These are phyloP conservation scores for Aspergillus cavernicola DNA, from an alignment of 495 filamentous ascomycete genomes.

Conservation along the genomic window DNA sequence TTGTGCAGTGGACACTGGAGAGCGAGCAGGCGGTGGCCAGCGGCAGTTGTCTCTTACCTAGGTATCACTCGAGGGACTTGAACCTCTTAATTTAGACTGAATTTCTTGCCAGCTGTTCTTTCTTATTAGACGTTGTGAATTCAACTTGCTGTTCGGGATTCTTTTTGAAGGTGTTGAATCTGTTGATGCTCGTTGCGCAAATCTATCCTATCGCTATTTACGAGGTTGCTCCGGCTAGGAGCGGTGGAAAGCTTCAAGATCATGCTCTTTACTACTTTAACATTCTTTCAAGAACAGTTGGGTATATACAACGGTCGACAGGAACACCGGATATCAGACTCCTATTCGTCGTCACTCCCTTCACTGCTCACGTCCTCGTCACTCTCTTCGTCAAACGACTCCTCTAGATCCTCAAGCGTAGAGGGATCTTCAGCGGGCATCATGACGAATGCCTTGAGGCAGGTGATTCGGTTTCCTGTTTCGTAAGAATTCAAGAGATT, in stretches of 20 bases:
- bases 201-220: too few species aligned
- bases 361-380: slow-evolving; percentile 41
- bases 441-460: slow-evolving; percentile 84
- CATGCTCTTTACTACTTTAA: not conserved
- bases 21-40: slow-evolving; percentile 38
- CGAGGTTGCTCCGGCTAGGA: too few species aligned
- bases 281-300: slow-evolving; percentile 6
- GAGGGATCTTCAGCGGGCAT: slow-evolving; percentile 36
- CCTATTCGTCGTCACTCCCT: slow-evolving; percentile 41
- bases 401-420: slow-evolving; percentile 32
- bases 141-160: not conserved
- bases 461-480: slow-evolving; percentile 87
- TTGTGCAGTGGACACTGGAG: slow-evolving; percentile 51
- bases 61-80: too few species aligned
- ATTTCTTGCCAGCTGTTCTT: too few species aligned
- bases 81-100: too few species aligned
- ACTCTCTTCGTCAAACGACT: slow-evolving; percentile 33
- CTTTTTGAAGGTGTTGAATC: not conserved
- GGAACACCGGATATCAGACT: not conserved
- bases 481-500: slow-evolving; percentile 72
- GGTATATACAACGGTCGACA: slow-evolving; percentile 18
- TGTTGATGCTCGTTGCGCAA: not conserved
- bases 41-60: slow-evolving; percentile 11
- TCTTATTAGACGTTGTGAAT: too few species aligned
- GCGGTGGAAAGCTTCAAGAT: too few species aligned